These are phyloP conservation scores for Panicum hallii DNA, from an alignment of 202 grass and related monocot species.

Conservation along the genomic window DNA sequence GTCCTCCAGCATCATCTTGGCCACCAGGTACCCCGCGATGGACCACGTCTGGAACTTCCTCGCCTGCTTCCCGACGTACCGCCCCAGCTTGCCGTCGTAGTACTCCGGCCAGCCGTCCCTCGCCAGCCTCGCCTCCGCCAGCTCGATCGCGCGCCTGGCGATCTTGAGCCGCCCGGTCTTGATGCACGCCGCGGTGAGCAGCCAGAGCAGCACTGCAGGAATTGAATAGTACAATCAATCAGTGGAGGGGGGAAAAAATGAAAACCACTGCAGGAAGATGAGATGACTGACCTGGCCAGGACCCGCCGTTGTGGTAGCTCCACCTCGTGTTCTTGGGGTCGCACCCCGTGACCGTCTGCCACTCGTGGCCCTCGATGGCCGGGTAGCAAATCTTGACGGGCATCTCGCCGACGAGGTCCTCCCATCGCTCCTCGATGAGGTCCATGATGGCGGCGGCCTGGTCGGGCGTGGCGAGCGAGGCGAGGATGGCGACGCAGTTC, in stretches of 20 bases:
- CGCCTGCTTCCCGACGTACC: constrained; percentile 88
- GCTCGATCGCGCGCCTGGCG: constrained; percentile 74
- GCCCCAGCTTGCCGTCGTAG: constrained; percentile 87
- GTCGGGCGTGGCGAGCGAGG: constrained; percentile 83
- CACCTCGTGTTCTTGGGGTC: constrained; percentile 96
- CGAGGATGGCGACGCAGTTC: constrained; percentile 86
- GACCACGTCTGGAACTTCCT: constrained; percentile 97
- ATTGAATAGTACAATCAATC: too few species aligned
- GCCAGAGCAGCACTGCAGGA: constrained; percentile 79
- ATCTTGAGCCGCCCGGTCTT: constrained; percentile 91
- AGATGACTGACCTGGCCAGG: constrained; percentile 67
- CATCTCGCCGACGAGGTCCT: constrained; percentile 91
- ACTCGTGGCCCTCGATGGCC: constrained; percentile 78
- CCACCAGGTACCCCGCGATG: constrained; percentile 81
- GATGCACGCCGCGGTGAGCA: constrained; percentile 87
- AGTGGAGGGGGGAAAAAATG: too few species aligned
- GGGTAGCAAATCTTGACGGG: constrained; percentile 92
- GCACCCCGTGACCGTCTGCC: constrained; percentile 80
- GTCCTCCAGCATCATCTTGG: constrained; percentile 98
- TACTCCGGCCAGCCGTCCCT: constrained; percentile 94
- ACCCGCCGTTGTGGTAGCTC: constrained; percentile 99
- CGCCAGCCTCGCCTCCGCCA: constrained; percentile 68
- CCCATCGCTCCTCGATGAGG: constrained; percentile 86
- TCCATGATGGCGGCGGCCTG: constrained; percentile 89
- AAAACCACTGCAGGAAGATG: too few species aligned